phyloP scores from a whole-genome alignment of 805 yeast species.

The Wickerhamomyces subpelliculosus region DNA sequence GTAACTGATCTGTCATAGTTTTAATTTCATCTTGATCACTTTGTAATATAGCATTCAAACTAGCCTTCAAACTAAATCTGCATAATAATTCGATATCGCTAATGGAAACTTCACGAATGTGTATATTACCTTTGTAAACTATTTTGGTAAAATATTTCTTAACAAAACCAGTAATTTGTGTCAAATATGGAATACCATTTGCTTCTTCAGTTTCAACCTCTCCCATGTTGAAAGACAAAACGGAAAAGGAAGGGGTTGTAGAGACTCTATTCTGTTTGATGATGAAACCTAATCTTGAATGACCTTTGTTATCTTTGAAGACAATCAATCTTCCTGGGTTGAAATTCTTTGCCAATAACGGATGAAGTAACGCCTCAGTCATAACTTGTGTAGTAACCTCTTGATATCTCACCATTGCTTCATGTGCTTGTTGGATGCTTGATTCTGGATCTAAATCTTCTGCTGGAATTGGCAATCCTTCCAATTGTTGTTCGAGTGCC shows the following conservation, averaged over 20 bases:
- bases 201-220: conserved; percentile 20
- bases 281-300: conserved; percentile 45
- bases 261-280: conserved; percentile 28
- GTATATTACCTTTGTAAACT: conserved; percentile 26
- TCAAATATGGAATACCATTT: conserved; percentile 29
- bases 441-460: conserved; percentile 31
- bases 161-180: conserved; percentile 22
- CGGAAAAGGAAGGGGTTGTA: conserved; percentile 19
- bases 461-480: conserved; percentile 26
- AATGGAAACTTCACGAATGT: conserved; percentile 32
- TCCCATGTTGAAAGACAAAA: conserved; percentile 42
- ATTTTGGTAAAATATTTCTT: conserved; percentile 18
- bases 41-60: conserved; percentile 6
- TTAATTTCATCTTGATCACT: conserved; percentile 24
- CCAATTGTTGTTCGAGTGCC: conserved; percentile 41
- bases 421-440: conserved; percentile 40
- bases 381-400: conserved; percentile 39
- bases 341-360: conserved; percentile 41
- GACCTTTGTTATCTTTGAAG: conserved; percentile 41
- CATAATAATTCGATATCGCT: conserved; percentile 38
- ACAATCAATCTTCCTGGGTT: conserved; percentile 51
- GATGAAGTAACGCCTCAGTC: conserved; percentile 37
- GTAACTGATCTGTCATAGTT: conserved; percentile 30
- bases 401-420: conserved; percentile 39
- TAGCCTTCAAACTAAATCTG: conserved; percentile 19